Evolutionary conservation across 768 basidiomycete genomes (phyloP).

Genomic region (Rhodocollybia butyracea): DNA sequence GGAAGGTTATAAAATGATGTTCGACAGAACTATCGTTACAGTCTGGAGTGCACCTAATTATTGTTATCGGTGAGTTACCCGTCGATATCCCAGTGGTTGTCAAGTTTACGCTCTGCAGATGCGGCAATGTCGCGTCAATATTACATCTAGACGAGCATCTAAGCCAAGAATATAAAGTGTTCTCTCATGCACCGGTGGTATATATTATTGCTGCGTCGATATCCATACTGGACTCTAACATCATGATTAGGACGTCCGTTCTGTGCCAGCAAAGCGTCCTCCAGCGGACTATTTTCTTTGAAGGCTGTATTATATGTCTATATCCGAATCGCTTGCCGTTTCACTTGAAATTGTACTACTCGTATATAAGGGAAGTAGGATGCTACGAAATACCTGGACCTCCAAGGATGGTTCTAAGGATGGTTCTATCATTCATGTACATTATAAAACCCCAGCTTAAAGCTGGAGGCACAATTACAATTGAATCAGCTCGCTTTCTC

Average conservation of each 20-base stretch:
- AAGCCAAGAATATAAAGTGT: slow-evolving; percentile 94
- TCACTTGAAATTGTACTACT: too few relatives aligned
- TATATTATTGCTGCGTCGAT: not conserved
- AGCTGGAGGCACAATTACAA: not conserved
- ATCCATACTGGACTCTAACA: not conserved
- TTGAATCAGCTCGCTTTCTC: too few relatives aligned
- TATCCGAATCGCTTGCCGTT: too few relatives aligned
- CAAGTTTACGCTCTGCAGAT: slow-evolving; percentile 41
- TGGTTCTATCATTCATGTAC: too few relatives aligned
- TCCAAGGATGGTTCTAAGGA: not conserved
- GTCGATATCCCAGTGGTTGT: not conserved
- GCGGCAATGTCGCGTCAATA: slow-evolving; percentile 95
- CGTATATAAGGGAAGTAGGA: too few relatives aligned
- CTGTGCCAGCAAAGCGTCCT: slow-evolving; percentile 79
- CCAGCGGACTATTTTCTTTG: slow-evolving; percentile 86
- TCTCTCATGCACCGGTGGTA: slow-evolving; percentile 84
- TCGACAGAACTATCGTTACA: slow-evolving; percentile 91
- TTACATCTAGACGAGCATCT: slow-evolving; percentile 92
- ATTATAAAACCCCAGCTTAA: not conserved
- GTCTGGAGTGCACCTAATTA: slow-evolving; percentile 99
- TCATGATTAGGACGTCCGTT: slow-evolving; percentile 63
- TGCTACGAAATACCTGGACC: not conserved
- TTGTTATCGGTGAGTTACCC: slow-evolving; percentile 73
- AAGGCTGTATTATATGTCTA: too few relatives aligned
- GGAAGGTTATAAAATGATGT: slow-evolving; percentile 98